phyloP scores from a whole-genome alignment of 176 grass and related monocot genomes.

The Tillandsia leiboldiana region DNA sequence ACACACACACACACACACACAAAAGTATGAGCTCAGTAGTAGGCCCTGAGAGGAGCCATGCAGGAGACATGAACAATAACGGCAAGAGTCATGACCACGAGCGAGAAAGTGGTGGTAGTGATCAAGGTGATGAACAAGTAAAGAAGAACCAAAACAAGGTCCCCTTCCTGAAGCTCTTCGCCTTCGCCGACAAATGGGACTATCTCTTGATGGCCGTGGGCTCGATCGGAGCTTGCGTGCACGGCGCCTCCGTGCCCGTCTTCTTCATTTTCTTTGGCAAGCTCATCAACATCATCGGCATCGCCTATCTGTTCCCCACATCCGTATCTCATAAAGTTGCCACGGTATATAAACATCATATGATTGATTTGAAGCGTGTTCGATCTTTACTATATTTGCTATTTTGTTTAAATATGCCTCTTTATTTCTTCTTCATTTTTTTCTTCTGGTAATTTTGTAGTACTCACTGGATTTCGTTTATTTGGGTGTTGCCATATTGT shows the following conservation, averaged over 20 bases:
- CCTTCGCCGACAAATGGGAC: slow-evolving; percentile 95
- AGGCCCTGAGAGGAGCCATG: slow-evolving; percentile 8
- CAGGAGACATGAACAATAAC: not conserved
- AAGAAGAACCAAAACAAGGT: slow-evolving; percentile 37
- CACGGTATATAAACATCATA: slow-evolving; percentile 26
- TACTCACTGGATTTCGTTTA: slow-evolving; percentile 98
- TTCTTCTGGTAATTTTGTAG: slow-evolving; percentile 24
- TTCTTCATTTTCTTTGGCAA: slow-evolving; percentile 99
- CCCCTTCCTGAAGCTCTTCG: slow-evolving; percentile 91
- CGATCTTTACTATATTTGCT: no score
- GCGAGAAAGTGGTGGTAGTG: not conserved
- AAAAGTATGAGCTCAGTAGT: slow-evolving; percentile 15
- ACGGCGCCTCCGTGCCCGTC: slow-evolving; percentile 93
- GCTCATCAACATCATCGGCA: slow-evolving; percentile 97
- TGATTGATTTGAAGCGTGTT: not conserved
- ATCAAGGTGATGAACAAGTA: not conserved
- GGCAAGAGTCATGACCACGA: slow-evolving; percentile 22
- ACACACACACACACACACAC: no score
- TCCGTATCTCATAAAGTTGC: slow-evolving; percentile 64
- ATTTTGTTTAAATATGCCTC: no score
- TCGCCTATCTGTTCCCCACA: slow-evolving; percentile 88
- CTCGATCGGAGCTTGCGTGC: slow-evolving; percentile 74
- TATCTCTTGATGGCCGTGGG: slow-evolving; percentile 78
- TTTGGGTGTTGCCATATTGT: slow-evolving; percentile 72
- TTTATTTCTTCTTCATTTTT: not conserved